A percentile compares a stretch with the other conserved stretches of the same genome.
Conservation (phyloP, 2,329 filamentous ascomycete species). For the Penicillium sp. region DNA sequence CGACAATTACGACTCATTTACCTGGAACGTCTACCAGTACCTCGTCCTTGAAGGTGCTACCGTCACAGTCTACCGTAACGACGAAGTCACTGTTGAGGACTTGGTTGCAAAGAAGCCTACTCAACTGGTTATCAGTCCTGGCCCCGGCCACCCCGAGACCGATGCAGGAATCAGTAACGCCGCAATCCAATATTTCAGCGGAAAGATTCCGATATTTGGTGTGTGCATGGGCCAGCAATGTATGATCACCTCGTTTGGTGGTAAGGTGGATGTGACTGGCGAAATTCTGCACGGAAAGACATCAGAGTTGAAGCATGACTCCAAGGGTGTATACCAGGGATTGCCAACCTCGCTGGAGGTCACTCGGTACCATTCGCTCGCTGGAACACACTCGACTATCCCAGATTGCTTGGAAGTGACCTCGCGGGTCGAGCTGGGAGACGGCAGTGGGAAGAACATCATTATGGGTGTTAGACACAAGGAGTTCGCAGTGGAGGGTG, state of each 20-base stretch:
- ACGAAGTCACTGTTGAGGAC: conserved; percentile 82
- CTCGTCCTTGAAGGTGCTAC: conserved; percentile 91
- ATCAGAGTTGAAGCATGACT: conserved; percentile 82
- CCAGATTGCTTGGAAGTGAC: conserved; percentile 84
- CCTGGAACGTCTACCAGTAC: conserved; percentile 99
- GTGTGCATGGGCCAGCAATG: conserved; percentile 99
- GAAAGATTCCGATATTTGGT: conserved; percentile 93
- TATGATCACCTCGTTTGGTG: conserved; percentile 91
- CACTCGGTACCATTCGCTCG: conserved; percentile 93
- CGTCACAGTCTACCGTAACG: conserved; percentile 87
- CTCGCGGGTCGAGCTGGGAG: conserved; percentile 75
- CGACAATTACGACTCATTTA: conserved; percentile 99
- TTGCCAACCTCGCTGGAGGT: conserved; percentile 78
- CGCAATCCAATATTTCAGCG: conserved; percentile 85
- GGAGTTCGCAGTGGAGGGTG: conserved; percentile 84
- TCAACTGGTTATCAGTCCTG: conserved; percentile 90
- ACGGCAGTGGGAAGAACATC: conserved; percentile 72
- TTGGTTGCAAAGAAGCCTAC: conserved; percentile 81
- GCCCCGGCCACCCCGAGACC: conserved; percentile 84
- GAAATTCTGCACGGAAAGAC: conserved; percentile 98
- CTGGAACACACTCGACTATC: conserved; percentile 83
- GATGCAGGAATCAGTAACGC: conserved; percentile 93
- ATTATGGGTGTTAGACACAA: conserved; percentile 98
- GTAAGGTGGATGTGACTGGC: conserved; percentile 84
- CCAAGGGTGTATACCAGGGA: conserved; percentile 85